These are phyloP conservation scores for Nymphaea colorata DNA, from an alignment of 164 flowering plant genomes.

Conservation along the genomic window DNA sequence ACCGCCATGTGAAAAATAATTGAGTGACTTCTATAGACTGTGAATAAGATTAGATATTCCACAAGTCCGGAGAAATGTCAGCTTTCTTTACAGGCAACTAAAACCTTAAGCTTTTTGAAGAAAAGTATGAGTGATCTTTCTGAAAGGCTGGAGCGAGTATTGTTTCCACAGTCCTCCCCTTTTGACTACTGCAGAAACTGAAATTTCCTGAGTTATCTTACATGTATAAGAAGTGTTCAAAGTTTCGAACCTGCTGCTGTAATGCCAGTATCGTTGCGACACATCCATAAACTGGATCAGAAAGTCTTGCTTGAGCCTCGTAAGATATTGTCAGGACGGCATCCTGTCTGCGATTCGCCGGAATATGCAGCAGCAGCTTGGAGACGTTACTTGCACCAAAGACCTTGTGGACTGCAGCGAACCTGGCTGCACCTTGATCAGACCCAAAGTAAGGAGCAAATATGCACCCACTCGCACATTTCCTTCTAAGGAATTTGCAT, in stretches of 20 bases:
- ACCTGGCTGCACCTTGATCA: conserved; percentile 83
- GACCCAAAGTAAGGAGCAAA: conserved; percentile 82
- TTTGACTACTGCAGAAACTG: too few species aligned
- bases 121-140: too few species aligned
- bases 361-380: conserved; percentile 37
- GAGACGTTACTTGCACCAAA: conserved; percentile 72
- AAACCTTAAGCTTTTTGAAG: too few species aligned
- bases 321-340: conserved; percentile 74
- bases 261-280: conserved; percentile 81
- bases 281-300: conserved; percentile 90
- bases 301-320: conserved; percentile 86
- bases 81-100: too few species aligned
- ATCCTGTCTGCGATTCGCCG: conserved; percentile 61
- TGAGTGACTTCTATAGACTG: too few species aligned
- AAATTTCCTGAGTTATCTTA: too few species aligned
- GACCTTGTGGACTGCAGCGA: conserved; percentile 87
- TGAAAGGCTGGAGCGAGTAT: too few species aligned
- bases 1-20: too few species aligned
- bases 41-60: too few species aligned
- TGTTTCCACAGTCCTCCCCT: too few species aligned
- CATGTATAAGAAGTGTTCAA: too few species aligned
- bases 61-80: too few species aligned
- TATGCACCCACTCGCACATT: conserved; percentile 70
- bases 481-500: conserved; percentile 87
- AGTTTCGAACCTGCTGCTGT: conserved; percentile 63